A percentile compares a stretch with the other conserved stretches of the same genome.
These are phyloP conservation scores for Pythium myriotylum DNA, from an alignment of 352 stramenopile genomes.

Conservation along the genomic window DNA sequence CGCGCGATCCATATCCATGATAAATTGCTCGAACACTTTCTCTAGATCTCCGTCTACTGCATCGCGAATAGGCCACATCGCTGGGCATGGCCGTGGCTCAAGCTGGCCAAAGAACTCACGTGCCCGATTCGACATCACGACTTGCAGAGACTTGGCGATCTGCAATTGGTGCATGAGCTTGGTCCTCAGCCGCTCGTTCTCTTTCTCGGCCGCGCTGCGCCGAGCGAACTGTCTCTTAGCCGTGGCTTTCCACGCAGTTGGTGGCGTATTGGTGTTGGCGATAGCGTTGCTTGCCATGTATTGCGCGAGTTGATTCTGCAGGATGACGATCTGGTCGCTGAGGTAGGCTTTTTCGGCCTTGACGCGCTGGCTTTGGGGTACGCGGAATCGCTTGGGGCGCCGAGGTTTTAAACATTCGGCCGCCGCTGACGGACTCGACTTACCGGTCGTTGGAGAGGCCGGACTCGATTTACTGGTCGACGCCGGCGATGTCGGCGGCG, in stretches of 20 bases:
- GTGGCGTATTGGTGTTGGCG: not conserved
- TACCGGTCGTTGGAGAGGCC: too few species aligned
- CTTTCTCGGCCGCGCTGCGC: not conserved
- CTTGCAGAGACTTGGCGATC: not conserved
- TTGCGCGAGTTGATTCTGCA: not conserved
- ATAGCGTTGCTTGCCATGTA: not conserved
- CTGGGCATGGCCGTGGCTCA: not conserved
- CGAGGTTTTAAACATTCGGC: too few species aligned
- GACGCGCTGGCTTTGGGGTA: not conserved
- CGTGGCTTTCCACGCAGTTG: not conserved
- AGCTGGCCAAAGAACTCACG: not conserved
- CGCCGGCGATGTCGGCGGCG: not conserved
- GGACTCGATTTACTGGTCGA: not conserved
- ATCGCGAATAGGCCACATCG: not conserved
- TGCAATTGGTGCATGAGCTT: not conserved
- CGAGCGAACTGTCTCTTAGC: not conserved
- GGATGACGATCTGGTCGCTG: not conserved
- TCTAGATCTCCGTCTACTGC: not conserved
- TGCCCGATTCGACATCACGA: not conserved
- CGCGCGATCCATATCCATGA: not conserved
- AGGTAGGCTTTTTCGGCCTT: not conserved
- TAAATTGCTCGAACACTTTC: not conserved
- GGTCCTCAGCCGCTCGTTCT: not conserved
- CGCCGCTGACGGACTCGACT: too few species aligned
- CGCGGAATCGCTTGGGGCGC: not conserved